Evolutionary conservation across 2,329 filamentous ascomycete species (phyloP).

Genomic region (Didymella keratinophila): DNA sequence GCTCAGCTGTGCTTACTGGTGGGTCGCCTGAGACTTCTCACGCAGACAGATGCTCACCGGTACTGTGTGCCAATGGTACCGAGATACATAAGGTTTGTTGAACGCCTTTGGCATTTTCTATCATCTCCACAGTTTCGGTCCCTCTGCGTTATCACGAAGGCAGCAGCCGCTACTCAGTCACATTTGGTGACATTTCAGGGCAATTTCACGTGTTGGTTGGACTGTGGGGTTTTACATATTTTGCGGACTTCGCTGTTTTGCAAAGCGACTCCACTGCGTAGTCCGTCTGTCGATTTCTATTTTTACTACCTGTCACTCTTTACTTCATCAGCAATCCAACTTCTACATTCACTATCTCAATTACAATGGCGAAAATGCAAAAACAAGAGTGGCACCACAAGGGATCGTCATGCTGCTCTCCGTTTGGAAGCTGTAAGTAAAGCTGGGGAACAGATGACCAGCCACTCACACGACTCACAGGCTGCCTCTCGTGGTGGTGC

Average conservation of each 20-base stretch:
- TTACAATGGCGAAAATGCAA: constrained; percentile 32
- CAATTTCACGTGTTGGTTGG: neutral
- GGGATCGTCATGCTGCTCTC: constrained; percentile 41
- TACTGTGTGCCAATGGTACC: neutral
- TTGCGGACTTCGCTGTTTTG: constrained; percentile 8
- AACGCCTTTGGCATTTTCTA: neutral
- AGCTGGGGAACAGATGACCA: neutral
- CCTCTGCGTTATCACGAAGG: neutral
- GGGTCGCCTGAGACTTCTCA: neutral
- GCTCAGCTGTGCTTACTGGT: constrained; percentile 6
- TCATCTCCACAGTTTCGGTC: neutral
- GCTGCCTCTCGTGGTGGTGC: constrained; percentile 45
- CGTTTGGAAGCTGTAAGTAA: constrained; percentile 40
- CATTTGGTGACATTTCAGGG: neutral
- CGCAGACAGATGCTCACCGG: neutral
- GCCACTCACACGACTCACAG: constrained; percentile 24
- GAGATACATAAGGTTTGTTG: neutral
- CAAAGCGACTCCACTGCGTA: neutral
- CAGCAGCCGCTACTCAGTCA: neutral
- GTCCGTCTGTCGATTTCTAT: constrained; percentile 6
- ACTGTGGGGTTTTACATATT: neutral
- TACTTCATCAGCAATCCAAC: neutral
- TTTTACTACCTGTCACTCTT: neutral
- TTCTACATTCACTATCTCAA: neutral
- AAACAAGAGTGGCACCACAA: constrained; percentile 43